Percentiles rank a stretch among this genome's conserved stretches.
Conservation (phyloP, 371 early-diverging fungal species). For the Amoeboaphelidium occidentale region DNA sequence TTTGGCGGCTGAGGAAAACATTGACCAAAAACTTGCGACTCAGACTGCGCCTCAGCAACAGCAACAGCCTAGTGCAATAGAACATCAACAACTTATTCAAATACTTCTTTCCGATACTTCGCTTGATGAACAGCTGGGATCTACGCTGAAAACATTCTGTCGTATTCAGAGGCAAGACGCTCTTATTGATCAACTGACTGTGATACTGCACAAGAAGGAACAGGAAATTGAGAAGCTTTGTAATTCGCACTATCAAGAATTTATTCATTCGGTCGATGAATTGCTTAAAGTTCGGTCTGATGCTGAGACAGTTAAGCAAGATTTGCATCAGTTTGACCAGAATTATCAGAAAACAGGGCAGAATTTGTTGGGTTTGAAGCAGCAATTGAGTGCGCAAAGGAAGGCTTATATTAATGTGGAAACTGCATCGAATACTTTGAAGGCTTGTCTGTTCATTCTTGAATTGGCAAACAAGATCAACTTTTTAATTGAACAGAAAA, state of each 20-base stretch:
- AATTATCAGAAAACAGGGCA: slow-evolving; percentile 59
- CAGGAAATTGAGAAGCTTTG: slow-evolving; percentile 94
- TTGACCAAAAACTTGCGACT: no score
- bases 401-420: slow-evolving; percentile 67
- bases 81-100: no score
- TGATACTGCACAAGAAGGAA: slow-evolving; percentile 62
- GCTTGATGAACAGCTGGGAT: no score
- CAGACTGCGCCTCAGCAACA: no score
- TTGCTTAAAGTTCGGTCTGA: slow-evolving; percentile 75
- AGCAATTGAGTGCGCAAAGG: slow-evolving; percentile 58
- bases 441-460: slow-evolving; percentile 56
- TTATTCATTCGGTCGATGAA: slow-evolving; percentile 82
- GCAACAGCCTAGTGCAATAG: no score
- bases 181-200: slow-evolving; percentile 57
- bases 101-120: no score
- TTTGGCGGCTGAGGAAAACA: no score
- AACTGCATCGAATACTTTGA: slow-evolving; percentile 50
- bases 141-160: slow-evolving; percentile 73
- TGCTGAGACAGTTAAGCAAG: slow-evolving; percentile 51
- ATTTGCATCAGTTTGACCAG: slow-evolving; percentile 53
- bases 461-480: slow-evolving; percentile 66
- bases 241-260: slow-evolving; percentile 87
- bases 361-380: slow-evolving; percentile 46
- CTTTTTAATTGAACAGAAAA: slow-evolving; percentile 42
- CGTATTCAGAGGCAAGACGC: slow-evolving; percentile 56